Evolutionary conservation across 345 rosid species (phyloP), one percentile per base, ranked within the genome.

Genomic region (Sonneratia alba): DNA sequence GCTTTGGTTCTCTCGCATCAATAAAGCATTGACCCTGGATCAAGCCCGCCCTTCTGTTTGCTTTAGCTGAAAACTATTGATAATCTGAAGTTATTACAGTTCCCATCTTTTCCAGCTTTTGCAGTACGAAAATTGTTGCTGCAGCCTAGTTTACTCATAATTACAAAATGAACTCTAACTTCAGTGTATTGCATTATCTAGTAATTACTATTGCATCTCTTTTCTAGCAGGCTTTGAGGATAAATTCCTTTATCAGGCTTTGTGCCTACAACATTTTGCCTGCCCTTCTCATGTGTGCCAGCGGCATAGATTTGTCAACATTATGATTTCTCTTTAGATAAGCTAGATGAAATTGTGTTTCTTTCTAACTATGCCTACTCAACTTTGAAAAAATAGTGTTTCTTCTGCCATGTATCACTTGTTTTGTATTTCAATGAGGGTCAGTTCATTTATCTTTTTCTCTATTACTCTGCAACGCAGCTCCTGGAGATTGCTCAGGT

Each of bases 401-500:
- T 59, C 36, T 10, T 8, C 7, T 22, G 64, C 36, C 34, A 9
- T 1, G 22, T 3, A 22, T 10, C 36, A 18, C 14, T 22, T 22
- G 10, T 59, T 59, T 57, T 57, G 9, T 47, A 2, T 47, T 48
- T 48, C 16, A 12, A 1, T 48, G 3, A 15, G 53, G 12, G 18
- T 48, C n/a, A 16, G 19, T 13, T 2, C 16, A 67, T 15, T 67
- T 48, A 34, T 37, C 56, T 14, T 19, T 11, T 67, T 43, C 11
- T 71, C 65, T 63, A 47, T 47, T 74, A 67, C 69, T 45, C 36
- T 77, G 66, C 77, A 71, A 72, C 79, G 73, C 93, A 95, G 99
- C 97, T 92, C 66, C 80, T 95, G 77, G 99, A 95, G 83, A 95
- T 95, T 71, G 99, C 99, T 42, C 99, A 95, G 81, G 99, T 95